phyloP scores from a whole-genome alignment of 1,284 basidiomycete species.

The Omphalotus olearius region DNA sequence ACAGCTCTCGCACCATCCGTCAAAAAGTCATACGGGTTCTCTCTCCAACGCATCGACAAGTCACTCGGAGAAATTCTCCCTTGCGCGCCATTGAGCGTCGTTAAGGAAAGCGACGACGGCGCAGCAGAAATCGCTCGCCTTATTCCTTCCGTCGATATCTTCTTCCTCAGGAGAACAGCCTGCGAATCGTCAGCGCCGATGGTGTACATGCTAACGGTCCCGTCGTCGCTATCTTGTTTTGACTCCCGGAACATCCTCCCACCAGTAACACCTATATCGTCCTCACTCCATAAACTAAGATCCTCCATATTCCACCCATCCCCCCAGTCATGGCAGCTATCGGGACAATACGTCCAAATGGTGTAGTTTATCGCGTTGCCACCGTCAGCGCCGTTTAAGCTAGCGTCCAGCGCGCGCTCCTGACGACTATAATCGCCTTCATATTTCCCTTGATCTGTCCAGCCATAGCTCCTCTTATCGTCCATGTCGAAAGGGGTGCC shows the following conservation, averaged over 20 bases:
- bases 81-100: constrained; percentile 21
- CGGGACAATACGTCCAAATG: constrained; percentile 88
- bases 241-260: constrained; percentile 19
- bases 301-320: constrained; percentile 98
- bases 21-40: constrained; percentile 62
- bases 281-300: constrained; percentile 82
- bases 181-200: constrained; percentile 19
- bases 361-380: constrained; percentile 81
- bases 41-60: constrained; percentile 25
- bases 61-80: constrained; percentile 8
- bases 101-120: constrained; percentile 28
- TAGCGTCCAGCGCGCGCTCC: constrained; percentile 87
- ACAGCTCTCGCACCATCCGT: constrained; percentile 81
- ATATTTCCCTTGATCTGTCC: constrained; percentile 69
- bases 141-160: constrained; percentile 8
- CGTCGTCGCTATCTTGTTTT: neutral
- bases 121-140: constrained; percentile 14
- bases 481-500: constrained; percentile 95
- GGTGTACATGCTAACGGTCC: constrained; percentile 16
- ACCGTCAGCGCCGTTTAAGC: constrained; percentile 87
- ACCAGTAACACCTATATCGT: constrained; percentile 53
- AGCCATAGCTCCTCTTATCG: constrained; percentile 79
- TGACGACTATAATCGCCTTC: constrained; percentile 80
- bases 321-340: constrained; percentile 82
- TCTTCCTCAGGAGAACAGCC: constrained; percentile 21